Base-by-base conservation (phyloP, 2,329 filamentous ascomycete genomes). In the Colletotrichum orchidophilum region DNA sequence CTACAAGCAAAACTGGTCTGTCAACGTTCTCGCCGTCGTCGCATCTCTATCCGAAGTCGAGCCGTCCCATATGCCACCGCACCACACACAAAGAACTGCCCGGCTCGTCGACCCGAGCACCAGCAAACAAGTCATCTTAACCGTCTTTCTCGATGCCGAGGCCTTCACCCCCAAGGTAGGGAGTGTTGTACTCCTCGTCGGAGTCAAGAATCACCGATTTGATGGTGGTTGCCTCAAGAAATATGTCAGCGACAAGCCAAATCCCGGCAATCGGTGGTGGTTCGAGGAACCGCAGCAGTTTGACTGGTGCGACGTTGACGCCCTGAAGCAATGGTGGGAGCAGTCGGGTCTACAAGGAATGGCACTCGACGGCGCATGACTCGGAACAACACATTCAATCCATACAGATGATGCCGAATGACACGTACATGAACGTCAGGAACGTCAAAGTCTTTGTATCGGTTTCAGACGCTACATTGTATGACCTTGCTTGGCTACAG, bases 1-100 rank as follows among this genome's bases (percentile, higher is more conserved):
- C 1, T 89, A 87, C 77, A 84, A 85, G 63, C 87, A 89, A 70
- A 90, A 90, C 75, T 90, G 87, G 87, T 85, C 85, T 55, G 83
- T 86, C 76, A 89, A 89, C 72, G 80, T 88, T 7, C 83, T 90
- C 3, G 86, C 82, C 65, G 81, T 90, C n/a, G 71, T 89, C 3
- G 78, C 80, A 0, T 82, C 83, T 1, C 78, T 89, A 3, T 86
- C 85, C 0, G 81, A 79, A 0, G 78, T 88, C 18, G 85, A 88
- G 69, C 80, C 87, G 1, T 86, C 85, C 0, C 80, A 83, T 3
- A 79, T 89, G 6, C 85, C 84, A 1, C 87, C 87, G 0, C 83
- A 83, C 18, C 39, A 46, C 70, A 81, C 75, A n/a, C 87, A 89
- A 74, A 82, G 87, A n/a, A 85, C 81, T 0, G 87, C 86, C 0